Base-by-base conservation (phyloP, 139 green algal species). In the Parachlorella kessleri region DNA sequence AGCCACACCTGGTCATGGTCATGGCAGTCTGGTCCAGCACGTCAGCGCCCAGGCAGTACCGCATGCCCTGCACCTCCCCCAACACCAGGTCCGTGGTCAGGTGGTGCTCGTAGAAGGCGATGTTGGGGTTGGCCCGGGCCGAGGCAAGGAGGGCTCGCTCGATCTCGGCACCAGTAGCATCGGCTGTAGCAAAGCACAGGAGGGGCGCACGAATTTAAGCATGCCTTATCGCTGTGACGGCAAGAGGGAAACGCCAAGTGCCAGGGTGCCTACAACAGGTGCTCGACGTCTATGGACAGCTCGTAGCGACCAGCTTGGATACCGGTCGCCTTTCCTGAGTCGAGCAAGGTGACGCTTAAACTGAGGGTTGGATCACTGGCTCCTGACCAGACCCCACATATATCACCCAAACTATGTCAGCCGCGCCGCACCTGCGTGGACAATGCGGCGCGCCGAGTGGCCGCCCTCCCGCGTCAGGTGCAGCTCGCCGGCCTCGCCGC, bases 381-480 rank as follows among this genome's bases (percentile, higher is more conserved):
- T n/a, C n/a, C n/a, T n/a, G n/a, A n/a, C n/a, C n/a, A n/a, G n/a
- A n/a, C n/a, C n/a, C n/a, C n/a, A n/a, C n/a, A n/a, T n/a, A n/a
- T n/a, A n/a, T n/a, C n/a, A n/a, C n/a, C n/a, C n/a, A n/a, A n/a
- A n/a, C n/a, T n/a, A n/a, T n/a, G n/a, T n/a, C n/a, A n/a, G n/a
- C n/a, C n/a, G n/a, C n/a, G n/a, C n/a, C n/a, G n/a, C n/a, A 77
- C 72, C 72, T 6, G 96, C 95, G 80, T 99, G 97, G 54, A 99
- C 97, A 30, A 99, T 95, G 66, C 96, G 92, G 14, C 94, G 86
- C 69, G 94, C 85, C 70, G 82, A 94, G 88, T 99, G 96, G 9
- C 96, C 96, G 21, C 96, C 96, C 87, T 99, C 96, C 23, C 92
- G 90, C 2, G 93, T 97, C 28, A 99, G 91, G 89, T 99, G 97